phyloP scores from a whole-genome alignment of 2,329 filamentous ascomycete species.

The Aureobasidium sp. region DNA sequence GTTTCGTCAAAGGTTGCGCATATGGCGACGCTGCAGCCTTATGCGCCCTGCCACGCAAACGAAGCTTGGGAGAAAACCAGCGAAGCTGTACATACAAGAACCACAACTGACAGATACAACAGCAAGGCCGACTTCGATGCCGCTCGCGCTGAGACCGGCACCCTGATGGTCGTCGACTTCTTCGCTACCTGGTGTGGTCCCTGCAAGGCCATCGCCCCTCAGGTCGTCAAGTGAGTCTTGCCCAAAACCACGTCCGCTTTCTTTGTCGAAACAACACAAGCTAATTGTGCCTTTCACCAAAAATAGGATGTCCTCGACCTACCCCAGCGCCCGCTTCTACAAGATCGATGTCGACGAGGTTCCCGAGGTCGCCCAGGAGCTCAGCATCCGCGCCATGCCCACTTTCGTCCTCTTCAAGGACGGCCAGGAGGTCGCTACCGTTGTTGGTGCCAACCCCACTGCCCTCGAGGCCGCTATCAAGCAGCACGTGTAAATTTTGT shows the following conservation, averaged over 20 bases:
- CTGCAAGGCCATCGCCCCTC: constrained; percentile 82
- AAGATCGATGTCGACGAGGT: constrained; percentile 88
- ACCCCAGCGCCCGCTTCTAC: constrained; percentile 61
- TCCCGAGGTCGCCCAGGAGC: constrained; percentile 63
- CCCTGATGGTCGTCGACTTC: constrained; percentile 72
- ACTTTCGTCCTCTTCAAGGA: constrained; percentile 81
- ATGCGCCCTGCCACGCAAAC: not conserved
- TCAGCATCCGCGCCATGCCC: constrained; percentile 83
- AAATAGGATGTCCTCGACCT: constrained; percentile 49
- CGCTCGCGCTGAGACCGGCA: constrained; percentile 43
- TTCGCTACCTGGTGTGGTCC: constrained; percentile 90
- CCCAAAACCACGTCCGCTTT: not conserved
- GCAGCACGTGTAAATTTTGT: constrained; percentile 19
- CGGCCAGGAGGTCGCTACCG: constrained; percentile 60
- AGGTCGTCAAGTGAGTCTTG: constrained; percentile 53
- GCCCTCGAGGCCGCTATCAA: constrained; percentile 51
- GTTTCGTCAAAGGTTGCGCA: no score
- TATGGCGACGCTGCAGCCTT: not conserved
- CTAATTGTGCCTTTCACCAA: constrained; percentile 2
- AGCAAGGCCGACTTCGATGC: constrained; percentile 53
- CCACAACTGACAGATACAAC: constrained; percentile 5
- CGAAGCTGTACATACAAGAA: not conserved
- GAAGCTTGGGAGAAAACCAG: not conserved
- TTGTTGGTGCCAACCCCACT: constrained; percentile 73
- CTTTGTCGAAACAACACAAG: constrained; percentile 4